Evolutionary conservation across 2,329 filamentous ascomycete genomes (phyloP).

Genomic region (Xylaria sp.): DNA sequence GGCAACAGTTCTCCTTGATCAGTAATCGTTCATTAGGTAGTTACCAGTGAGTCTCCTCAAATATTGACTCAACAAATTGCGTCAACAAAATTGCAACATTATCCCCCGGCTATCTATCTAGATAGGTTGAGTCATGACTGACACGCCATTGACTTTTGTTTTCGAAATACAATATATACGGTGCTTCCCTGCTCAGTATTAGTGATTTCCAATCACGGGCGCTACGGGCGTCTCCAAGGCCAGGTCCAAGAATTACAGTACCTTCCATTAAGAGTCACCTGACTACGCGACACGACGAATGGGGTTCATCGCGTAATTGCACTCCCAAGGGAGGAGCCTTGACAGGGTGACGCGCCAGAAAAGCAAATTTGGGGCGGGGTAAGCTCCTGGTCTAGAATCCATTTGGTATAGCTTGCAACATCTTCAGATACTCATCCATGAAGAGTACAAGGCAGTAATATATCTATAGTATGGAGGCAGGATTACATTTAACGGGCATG

Average conservation of each 20-base stretch:
- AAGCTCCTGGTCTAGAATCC: neutral
- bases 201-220: neutral
- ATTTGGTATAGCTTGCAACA: no score
- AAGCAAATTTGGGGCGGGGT: slow-evolving; percentile 1
- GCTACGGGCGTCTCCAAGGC: slow-evolving; percentile 10
- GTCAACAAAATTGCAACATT: slow-evolving; percentile 6
- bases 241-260: neutral
- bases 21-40: slow-evolving; percentile 12
- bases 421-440: no score
- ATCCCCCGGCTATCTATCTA: neutral
- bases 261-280: slow-evolving; percentile 33
- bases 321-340: no score
- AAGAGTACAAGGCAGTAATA: no score
- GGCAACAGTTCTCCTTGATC: slow-evolving; percentile 7
- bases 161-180: no score
- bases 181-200: no score
- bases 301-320: neutral
- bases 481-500: no score
- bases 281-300: slow-evolving; percentile 33
- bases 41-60: neutral
- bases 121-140: neutral
- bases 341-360: no score
- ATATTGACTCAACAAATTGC: slow-evolving; percentile 14
- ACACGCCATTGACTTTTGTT: neutral
- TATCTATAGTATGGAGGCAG: neutral